Conservation (phyloP, 176 grass and related monocot species). For the Hordeum marinum region DNA sequence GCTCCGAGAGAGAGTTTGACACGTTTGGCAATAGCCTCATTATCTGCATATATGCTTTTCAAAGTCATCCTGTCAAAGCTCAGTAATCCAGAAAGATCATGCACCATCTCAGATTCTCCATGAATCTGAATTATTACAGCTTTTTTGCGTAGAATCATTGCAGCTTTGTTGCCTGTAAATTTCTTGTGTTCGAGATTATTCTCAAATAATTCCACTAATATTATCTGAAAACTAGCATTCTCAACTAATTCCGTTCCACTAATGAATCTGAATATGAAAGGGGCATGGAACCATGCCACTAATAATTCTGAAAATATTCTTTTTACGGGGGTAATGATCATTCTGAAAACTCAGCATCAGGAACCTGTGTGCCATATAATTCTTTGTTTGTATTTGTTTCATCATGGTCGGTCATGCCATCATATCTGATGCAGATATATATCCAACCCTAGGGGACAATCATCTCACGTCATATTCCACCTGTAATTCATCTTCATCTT, state of each 20-base stretch:
- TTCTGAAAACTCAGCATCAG: background rate
- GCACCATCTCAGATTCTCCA: background rate
- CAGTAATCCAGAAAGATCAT: background rate
- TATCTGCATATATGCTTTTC: background rate
- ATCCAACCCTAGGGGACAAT: background rate
- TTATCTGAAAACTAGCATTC: too few relatives aligned
- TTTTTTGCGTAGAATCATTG: background rate
- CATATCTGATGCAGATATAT: conserved; percentile 8
- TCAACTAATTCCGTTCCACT: too few relatives aligned
- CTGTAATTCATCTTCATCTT: background rate
- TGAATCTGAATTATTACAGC: background rate
- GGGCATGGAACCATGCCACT: too few relatives aligned
- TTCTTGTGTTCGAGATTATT: background rate
- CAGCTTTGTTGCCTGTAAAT: background rate
- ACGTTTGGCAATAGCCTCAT: background rate
- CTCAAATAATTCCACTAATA: too few relatives aligned
- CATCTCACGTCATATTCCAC: background rate
- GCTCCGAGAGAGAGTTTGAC: background rate
- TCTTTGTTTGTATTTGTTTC: background rate
- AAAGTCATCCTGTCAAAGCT: background rate
- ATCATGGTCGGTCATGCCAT: background rate
- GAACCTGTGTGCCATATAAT: background rate
- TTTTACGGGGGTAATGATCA: too few relatives aligned
- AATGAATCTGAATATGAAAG: too few relatives aligned
- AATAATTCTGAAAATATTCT: too few relatives aligned